These are phyloP conservation scores for Hura crepitans DNA, from an alignment of 441 rosid species.

Conservation along the genomic window DNA sequence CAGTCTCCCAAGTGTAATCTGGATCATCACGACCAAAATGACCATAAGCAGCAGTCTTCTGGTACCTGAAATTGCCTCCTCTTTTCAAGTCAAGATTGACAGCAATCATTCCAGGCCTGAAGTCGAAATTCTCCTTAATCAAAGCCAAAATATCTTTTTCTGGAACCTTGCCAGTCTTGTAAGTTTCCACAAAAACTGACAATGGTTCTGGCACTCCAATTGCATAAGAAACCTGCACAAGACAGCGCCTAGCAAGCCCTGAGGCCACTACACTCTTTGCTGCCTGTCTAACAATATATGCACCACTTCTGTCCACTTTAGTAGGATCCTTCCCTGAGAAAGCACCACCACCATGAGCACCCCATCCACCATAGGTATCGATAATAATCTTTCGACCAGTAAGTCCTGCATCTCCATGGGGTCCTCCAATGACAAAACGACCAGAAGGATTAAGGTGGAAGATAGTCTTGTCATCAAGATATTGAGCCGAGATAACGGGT, in stretches of 20 bases:
- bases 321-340: slow-evolving; percentile 59
- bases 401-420: slow-evolving; percentile 82
- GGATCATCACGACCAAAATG: slow-evolving; percentile 77
- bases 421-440: slow-evolving; percentile 78
- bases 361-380: slow-evolving; percentile 60
- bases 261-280: slow-evolving; percentile 78
- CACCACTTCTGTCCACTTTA: slow-evolving; percentile 73
- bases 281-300: slow-evolving; percentile 72
- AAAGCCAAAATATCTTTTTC: slow-evolving; percentile 63
- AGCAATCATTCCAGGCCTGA: slow-evolving; percentile 85
- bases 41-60: slow-evolving; percentile 74
- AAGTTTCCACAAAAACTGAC: slow-evolving; percentile 70
- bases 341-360: slow-evolving; percentile 52
- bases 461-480: slow-evolving; percentile 71
- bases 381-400: slow-evolving; percentile 75
- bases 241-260: slow-evolving; percentile 66
- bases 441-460: slow-evolving; percentile 82
- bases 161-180: slow-evolving; percentile 65
- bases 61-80: slow-evolving; percentile 74
- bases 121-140: slow-evolving; percentile 65
- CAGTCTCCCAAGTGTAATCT: slow-evolving; percentile 76
- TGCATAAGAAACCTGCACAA: slow-evolving; percentile 73
- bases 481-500: slow-evolving; percentile 63
- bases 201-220: slow-evolving; percentile 79
- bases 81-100: slow-evolving; percentile 69